Evolutionary conservation across 768 basidiomycete genomes (phyloP), one percentile per base, ranked within the genome.

Genomic region (Rhodosporidiobolus odoratus): DNA sequence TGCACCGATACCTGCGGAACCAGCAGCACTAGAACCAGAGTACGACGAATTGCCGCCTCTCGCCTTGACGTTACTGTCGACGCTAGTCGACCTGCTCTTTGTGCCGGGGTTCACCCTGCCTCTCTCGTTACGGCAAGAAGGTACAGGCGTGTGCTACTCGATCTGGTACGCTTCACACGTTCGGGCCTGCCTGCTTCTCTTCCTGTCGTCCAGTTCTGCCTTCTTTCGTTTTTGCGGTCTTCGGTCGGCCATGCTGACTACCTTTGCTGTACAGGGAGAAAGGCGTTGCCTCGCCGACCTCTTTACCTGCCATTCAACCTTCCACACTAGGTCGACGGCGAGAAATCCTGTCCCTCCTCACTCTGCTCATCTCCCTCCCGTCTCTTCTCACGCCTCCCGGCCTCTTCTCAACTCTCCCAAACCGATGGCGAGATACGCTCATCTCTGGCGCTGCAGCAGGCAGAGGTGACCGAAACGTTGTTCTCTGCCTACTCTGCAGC

Each of bases 61-160:
- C 7, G 89, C 87, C 1, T 91, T 94, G 77, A 84, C 85, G 71
- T 81, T 97, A 30, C 89, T 95, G 73, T 85, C 84, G 75, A 87
- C 87, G 68, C 82, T 91, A 16, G 85, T 91, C 66, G 94, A 98
- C 78, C 83, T 97, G 17, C 78, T 96, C 47, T 98, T 95, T 79
- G 92, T 92, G 78, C 94, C 91, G 75, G 92, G 91, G 19, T 96
- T 98, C 76, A 95, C 93, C 0, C 81, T 97, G 15, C 91, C 95
- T 15, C 84, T 84, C 37, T n/a, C 41, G 17, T n/a, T 62, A 19
- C 17, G 64, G 13, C 86, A 90, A 78, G 84, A 89, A 77, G 88
- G 88, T 75, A 86, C 90, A 78, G 89, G 90, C 78, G 87, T 92
- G 54, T 87, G 89, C 78, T 89, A 92, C 82, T 83, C 89, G 32